Conservation (phyloP, 2,329 filamentous ascomycete genomes). For the Tolypocladium capitatum region DNA sequence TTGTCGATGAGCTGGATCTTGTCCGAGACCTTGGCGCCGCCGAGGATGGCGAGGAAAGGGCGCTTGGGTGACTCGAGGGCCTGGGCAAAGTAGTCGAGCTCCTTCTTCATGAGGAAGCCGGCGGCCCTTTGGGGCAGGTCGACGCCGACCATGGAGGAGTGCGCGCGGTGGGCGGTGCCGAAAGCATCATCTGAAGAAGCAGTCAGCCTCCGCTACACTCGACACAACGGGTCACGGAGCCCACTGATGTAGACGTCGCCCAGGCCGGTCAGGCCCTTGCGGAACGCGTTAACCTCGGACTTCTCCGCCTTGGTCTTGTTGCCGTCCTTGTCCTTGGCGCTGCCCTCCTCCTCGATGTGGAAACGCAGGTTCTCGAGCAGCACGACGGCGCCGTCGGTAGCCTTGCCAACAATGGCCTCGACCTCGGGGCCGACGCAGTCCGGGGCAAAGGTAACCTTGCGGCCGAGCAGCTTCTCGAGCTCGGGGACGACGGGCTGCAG, state of each 20-base stretch:
- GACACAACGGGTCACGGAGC: conserved; percentile 18
- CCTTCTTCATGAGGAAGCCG: conserved; percentile 99
- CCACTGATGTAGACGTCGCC: conserved; percentile 94
- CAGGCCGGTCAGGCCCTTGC: conserved; percentile 85
- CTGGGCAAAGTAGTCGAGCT: conserved; percentile 98
- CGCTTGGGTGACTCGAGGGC: conserved; percentile 86
- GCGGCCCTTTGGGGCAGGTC: conserved; percentile 93
- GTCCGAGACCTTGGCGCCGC: conserved; percentile 96
- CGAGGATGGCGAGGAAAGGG: conserved; percentile 96
- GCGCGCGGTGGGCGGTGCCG: conserved; percentile 92
- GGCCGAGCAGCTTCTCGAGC: conserved; percentile 80
- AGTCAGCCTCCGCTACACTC: conserved; percentile 8
- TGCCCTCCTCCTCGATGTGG: conserved; percentile 96
- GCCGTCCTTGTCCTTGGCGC: conserved; percentile 80
- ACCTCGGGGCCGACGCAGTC: conserved; percentile 85
- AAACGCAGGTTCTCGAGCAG: conserved; percentile 97
- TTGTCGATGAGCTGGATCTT: conserved; percentile 99
- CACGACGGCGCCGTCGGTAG: conserved; percentile 68
- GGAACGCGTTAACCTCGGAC: conserved; percentile 81
- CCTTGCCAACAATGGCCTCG: conserved; percentile 78
- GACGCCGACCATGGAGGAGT: conserved; percentile 98
- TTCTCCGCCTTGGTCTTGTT: conserved; percentile 99
- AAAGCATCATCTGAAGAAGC: conserved; percentile 72
- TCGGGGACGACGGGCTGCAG: conserved; percentile 82
- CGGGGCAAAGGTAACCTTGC: conserved; percentile 73